Conservation (phyloP, 2,329 filamentous ascomycete genomes). For the Alternaria rosae region DNA sequence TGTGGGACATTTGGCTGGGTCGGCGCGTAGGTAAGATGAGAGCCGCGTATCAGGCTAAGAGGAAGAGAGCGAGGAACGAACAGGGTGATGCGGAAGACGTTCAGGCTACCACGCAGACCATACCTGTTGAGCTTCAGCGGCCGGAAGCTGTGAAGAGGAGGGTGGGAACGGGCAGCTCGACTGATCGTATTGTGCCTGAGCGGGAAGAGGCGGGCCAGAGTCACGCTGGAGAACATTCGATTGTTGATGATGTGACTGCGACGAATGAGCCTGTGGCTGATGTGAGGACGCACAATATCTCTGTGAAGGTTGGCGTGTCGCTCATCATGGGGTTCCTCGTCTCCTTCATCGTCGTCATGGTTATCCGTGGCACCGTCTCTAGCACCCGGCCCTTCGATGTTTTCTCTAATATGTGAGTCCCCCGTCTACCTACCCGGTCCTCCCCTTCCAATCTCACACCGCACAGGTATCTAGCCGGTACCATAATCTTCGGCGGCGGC, state of each 20-base stretch:
- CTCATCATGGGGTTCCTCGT: conserved; percentile 59
- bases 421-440: neutral
- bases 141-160: conserved; percentile 34
- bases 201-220: conserved; percentile 11
- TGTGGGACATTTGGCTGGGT: conserved; percentile 66
- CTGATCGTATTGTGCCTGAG: conserved; percentile 22
- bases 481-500: conserved; percentile 59
- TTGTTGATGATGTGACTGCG: conserved; percentile 1
- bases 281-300: conserved; percentile 45
- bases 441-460: neutral
- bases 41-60: conserved; percentile 27
- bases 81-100: conserved; percentile 32
- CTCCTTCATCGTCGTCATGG: conserved; percentile 65
- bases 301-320: conserved; percentile 46
- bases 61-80: conserved; percentile 24
- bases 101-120: conserved; percentile 12
- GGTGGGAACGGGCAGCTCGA: conserved; percentile 24
- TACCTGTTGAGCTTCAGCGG: conserved; percentile 19
- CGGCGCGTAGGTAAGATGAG: conserved; percentile 46
- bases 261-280: conserved; percentile 21
- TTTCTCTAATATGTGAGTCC: conserved; percentile 71
- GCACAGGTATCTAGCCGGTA: conserved; percentile 67
- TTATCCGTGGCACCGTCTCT: conserved; percentile 52
- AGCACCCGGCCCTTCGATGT: conserved; percentile 63
- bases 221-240: conserved; percentile 7